phyloP scores from a whole-genome alignment of 805 yeast species.

The Cyberlindnera mississippiensis region DNA sequence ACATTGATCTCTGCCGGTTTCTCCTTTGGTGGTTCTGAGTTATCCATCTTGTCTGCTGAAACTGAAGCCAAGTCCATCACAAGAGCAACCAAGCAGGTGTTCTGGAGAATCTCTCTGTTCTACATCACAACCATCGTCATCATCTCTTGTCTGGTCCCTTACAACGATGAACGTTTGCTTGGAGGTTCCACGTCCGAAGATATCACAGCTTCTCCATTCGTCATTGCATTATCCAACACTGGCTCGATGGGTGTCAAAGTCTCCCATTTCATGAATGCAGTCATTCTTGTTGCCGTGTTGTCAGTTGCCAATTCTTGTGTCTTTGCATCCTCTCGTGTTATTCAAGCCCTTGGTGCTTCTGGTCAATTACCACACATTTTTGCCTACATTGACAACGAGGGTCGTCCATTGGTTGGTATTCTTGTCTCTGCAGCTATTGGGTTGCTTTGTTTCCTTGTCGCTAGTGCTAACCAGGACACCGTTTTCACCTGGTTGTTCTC shows the following conservation, averaged over 20 bases:
- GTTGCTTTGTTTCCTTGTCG: slow-evolving; percentile 53
- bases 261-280: slow-evolving; percentile 62
- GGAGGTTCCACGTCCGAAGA: slow-evolving; percentile 47
- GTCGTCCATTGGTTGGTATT: slow-evolving; percentile 64
- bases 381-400: slow-evolving; percentile 61
- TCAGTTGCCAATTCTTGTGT: slow-evolving; percentile 73
- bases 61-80: slow-evolving; percentile 67
- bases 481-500: slow-evolving; percentile 67
- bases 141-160: slow-evolving; percentile 71
- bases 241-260: slow-evolving; percentile 59
- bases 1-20: slow-evolving; percentile 79
- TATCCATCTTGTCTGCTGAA: slow-evolving; percentile 73
- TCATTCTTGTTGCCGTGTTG: slow-evolving; percentile 62
- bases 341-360: slow-evolving; percentile 59
- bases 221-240: slow-evolving; percentile 61
- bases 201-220: slow-evolving; percentile 77
- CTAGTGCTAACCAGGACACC: slow-evolving; percentile 44
- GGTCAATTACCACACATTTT: slow-evolving; percentile 58
- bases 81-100: slow-evolving; percentile 63
- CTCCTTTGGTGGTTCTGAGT: slow-evolving; percentile 71
- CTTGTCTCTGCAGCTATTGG: slow-evolving; percentile 49
- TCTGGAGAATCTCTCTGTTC: slow-evolving; percentile 75
- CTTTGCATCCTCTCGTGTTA: slow-evolving; percentile 64
- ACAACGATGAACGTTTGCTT: slow-evolving; percentile 43
- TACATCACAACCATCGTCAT: slow-evolving; percentile 56